Conservation (phyloP, 23 red algal species). For the Porphyridium purpureum region DNA sequence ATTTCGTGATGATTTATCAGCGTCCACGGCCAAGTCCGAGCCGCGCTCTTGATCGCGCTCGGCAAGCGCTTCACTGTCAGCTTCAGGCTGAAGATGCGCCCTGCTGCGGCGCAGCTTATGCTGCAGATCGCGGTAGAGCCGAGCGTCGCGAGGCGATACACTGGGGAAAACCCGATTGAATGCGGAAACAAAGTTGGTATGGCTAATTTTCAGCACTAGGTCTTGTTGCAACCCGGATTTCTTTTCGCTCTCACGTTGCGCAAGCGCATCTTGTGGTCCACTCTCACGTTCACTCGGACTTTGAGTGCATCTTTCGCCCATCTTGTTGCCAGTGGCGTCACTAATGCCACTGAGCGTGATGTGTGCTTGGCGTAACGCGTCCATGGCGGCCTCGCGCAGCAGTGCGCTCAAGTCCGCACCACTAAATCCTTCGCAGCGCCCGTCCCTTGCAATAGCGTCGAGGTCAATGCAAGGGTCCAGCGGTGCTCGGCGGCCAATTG, state of each 20-base stretch:
- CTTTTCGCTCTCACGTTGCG: neutral
- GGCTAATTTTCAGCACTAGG: slow-evolving; percentile 9
- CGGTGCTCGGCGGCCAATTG: slow-evolving; percentile 20
- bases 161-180: slow-evolving; percentile 44
- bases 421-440: slow-evolving; percentile 26
- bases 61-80: too few relatives aligned
- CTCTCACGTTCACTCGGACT: neutral
- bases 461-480: slow-evolving; percentile 26
- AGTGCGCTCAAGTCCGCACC: slow-evolving; percentile 85
- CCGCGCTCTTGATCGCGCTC: too few relatives aligned
- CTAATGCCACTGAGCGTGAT: neutral
- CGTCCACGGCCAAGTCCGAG: too few relatives aligned
- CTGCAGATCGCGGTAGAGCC: slow-evolving; percentile 30
- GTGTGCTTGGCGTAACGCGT: slow-evolving; percentile 15
- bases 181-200: slow-evolving; percentile 50
- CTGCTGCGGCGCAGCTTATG: slow-evolving; percentile 9
- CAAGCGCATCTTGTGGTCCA: neutral
- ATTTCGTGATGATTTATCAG: too few relatives aligned
- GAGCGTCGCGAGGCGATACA: slow-evolving; percentile 52
- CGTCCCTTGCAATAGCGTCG: slow-evolving; percentile 4
- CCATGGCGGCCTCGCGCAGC: slow-evolving; percentile 32
- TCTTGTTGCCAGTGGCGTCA: neutral
- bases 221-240: neutral
- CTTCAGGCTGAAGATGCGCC: neutral
- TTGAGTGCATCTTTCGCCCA: neutral